A percentile compares a stretch with the other conserved stretches of the same genome.
Conservation (phyloP, 352 stramenopile species). For the Globisporangium carolinianum region DNA sequence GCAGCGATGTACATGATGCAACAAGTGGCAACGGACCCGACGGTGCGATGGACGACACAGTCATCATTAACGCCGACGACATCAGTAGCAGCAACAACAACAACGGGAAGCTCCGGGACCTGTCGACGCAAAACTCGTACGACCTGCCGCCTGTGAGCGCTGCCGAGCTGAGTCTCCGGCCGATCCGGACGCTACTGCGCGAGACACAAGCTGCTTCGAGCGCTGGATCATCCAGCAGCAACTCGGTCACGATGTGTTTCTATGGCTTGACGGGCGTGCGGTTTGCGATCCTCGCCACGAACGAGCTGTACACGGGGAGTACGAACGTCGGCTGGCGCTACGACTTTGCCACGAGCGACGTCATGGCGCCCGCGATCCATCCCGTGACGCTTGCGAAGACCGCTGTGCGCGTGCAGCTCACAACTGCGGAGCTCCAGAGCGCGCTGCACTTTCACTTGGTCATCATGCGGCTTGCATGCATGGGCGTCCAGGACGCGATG, state of each 20-base stretch:
- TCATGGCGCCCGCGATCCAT: constrained; percentile 61
- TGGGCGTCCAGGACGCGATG: constrained; percentile 64
- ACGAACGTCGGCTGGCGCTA: constrained; percentile 78
- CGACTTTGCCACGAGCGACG: constrained; percentile 70
- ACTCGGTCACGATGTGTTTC: constrained; percentile 64
- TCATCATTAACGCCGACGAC: constrained; percentile 22
- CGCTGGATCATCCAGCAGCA: constrained; percentile 13
- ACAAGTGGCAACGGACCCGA: neutral
- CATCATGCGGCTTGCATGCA: constrained; percentile 73
- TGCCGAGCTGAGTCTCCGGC: constrained; percentile 51
- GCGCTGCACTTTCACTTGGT: constrained; percentile 73
- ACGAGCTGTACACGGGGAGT: constrained; percentile 76
- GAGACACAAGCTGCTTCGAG: constrained; percentile 1
- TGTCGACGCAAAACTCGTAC: constrained; percentile 80
- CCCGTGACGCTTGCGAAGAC: constrained; percentile 53
- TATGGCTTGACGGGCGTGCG: constrained; percentile 63
- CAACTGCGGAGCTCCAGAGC: constrained; percentile 47
- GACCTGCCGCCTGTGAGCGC: constrained; percentile 79
- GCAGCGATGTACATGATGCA: neutral
- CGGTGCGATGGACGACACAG: constrained; percentile 19
- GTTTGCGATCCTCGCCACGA: constrained; percentile 69
- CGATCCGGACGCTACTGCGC: constrained; percentile 46
- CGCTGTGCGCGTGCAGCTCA: constrained; percentile 32
- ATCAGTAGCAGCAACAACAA: neutral
- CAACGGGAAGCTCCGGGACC: constrained; percentile 35